phyloP scores from a whole-genome alignment of 2,329 filamentous ascomycete species.

The Grosmannia clavigera region DNA sequence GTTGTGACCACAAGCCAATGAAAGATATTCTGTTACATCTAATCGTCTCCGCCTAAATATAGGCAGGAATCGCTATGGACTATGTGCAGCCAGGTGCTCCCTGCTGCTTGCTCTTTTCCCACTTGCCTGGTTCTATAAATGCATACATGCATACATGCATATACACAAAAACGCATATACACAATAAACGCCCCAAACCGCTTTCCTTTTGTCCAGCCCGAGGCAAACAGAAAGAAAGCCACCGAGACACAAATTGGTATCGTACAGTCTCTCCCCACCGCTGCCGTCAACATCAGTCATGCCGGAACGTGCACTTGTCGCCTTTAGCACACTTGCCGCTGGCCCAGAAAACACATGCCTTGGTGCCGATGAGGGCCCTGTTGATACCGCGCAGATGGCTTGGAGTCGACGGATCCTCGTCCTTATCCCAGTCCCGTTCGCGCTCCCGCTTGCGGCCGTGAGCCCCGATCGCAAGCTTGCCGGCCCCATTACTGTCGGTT shows the following conservation, averaged over 20 bases:
- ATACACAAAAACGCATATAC: neutral
- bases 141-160: too few relatives aligned
- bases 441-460: slow-evolving; percentile 14
- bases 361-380: slow-evolving; percentile 48
- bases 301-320: slow-evolving; percentile 61
- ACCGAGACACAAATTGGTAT: neutral
- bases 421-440: slow-evolving; percentile 19
- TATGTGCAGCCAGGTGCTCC: neutral
- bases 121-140: neutral
- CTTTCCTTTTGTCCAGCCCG: neutral
- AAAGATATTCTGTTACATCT: too few relatives aligned
- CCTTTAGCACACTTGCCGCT: slow-evolving; percentile 62
- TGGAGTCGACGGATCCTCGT: slow-evolving; percentile 21
- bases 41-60: too few relatives aligned
- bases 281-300: slow-evolving; percentile 33
- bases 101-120: neutral
- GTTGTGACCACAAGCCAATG: too few relatives aligned
- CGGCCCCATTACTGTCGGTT: neutral
- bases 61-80: neutral
- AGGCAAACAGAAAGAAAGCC: neutral
- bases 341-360: slow-evolving; percentile 57
- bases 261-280: too few relatives aligned
- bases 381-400: slow-evolving; percentile 34
- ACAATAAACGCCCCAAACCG: neutral
- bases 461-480: neutral